These are phyloP conservation scores for Gossypium schwendimanii DNA, from an alignment of 441 rosid species.

Conservation along the genomic window DNA sequence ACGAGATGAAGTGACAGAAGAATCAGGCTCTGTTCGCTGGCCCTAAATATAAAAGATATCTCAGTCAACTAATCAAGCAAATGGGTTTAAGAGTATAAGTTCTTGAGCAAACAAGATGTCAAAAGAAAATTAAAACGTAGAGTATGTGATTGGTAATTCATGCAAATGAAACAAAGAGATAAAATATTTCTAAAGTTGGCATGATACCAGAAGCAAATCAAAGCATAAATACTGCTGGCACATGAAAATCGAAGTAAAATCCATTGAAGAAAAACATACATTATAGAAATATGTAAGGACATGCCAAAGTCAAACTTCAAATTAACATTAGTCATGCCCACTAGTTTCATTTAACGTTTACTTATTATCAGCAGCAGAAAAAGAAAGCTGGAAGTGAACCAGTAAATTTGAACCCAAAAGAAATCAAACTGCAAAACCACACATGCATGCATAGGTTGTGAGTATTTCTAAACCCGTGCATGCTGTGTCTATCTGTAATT, in stretches of 20 bases:
- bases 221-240: neutral
- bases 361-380: neutral
- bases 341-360: conserved; percentile 1
- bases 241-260: neutral
- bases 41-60: conserved; percentile 34
- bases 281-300: neutral
- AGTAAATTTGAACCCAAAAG: neutral
- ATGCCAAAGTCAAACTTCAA: neutral
- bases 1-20: conserved; percentile 81
- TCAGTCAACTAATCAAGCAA: neutral
- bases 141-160: neutral
- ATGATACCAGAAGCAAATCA: neutral
- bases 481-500: neutral
- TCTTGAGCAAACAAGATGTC: neutral
- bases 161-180: neutral
- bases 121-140: neutral
- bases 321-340: neutral
- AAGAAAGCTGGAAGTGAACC: neutral
- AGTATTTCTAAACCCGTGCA: neutral
- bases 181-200: neutral
- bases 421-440: conserved; percentile 1
- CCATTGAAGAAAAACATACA: neutral
- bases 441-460: neutral
- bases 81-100: neutral
- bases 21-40: conserved; percentile 78